A percentile compares a stretch with the other conserved stretches of the same genome.
Conservation (phyloP, 2,329 filamentous ascomycete genomes). For the Beauveria australis region DNA sequence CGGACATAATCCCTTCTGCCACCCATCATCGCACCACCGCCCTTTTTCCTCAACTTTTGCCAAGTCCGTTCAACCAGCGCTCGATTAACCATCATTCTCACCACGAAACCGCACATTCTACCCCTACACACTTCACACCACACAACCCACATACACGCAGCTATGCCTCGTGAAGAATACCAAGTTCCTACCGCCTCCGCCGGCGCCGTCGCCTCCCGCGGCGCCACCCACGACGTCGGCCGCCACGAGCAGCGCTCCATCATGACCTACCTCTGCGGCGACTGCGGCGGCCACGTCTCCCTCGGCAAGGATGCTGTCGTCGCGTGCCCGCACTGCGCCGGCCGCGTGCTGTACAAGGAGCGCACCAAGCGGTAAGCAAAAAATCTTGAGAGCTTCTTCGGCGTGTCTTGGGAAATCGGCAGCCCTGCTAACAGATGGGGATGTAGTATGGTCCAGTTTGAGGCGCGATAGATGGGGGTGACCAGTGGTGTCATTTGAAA, state of each 20-base stretch:
- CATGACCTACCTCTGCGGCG: slow-evolving; percentile 35
- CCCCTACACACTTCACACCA: background rate
- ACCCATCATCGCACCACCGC: background rate
- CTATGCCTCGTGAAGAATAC: slow-evolving; percentile 68
- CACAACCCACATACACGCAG: slow-evolving; percentile 3
- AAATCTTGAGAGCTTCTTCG: background rate
- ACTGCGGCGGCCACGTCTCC: slow-evolving; percentile 34
- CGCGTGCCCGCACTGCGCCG: slow-evolving; percentile 59
- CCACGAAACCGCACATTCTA: background rate
- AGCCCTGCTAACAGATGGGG: slow-evolving; percentile 15
- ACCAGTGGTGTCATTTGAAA: background rate
- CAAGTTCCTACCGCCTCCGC: slow-evolving; percentile 55
- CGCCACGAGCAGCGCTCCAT: slow-evolving; percentile 29
- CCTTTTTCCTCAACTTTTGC: background rate
- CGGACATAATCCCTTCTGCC: slow-evolving; percentile 16
- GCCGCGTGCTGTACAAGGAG: slow-evolving; percentile 95
- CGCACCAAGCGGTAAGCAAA: slow-evolving; percentile 79
- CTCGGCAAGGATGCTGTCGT: slow-evolving; percentile 42
- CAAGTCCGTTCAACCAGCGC: background rate
- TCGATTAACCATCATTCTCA: background rate
- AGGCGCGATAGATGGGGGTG: slow-evolving; percentile 59
- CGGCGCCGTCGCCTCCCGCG: slow-evolving; percentile 32
- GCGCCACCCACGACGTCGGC: slow-evolving; percentile 32
- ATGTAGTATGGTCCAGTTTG: slow-evolving; percentile 94
- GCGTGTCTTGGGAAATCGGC: background rate